Evolutionary conservation across 768 basidiomycete genomes (phyloP).

Genomic region (Trametes maxima): DNA sequence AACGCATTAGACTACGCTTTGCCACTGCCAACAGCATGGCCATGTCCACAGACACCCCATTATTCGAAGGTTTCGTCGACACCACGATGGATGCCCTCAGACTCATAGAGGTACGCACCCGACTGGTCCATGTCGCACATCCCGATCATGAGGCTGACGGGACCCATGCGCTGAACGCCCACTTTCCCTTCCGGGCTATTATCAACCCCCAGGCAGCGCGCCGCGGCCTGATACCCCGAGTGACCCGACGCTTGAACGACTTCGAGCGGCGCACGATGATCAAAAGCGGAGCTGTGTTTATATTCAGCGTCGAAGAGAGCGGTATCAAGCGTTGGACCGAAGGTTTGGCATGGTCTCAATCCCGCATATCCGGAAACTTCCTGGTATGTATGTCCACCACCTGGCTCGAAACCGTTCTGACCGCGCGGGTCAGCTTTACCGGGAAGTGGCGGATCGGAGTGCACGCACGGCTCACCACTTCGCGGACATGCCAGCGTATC

Average conservation of each 20-base stretch:
- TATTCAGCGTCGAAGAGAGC: slow-evolving; percentile 87
- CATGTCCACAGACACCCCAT: slow-evolving; percentile 41
- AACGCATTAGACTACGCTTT: not conserved
- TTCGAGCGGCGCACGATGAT: slow-evolving; percentile 64
- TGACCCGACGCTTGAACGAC: slow-evolving; percentile 84
- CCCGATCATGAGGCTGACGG: not conserved
- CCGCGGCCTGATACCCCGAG: slow-evolving; percentile 76
- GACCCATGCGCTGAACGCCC: not conserved
- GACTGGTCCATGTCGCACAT: not conserved
- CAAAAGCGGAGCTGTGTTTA: slow-evolving; percentile 69
- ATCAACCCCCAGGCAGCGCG: slow-evolving; percentile 62
- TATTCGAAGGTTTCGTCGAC: slow-evolving; percentile 80
- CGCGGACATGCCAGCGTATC: slow-evolving; percentile 21
- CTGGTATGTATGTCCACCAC: slow-evolving; percentile 49
- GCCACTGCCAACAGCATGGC: slow-evolving; percentile 11
- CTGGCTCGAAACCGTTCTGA: slow-evolving; percentile 5
- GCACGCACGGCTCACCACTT: slow-evolving; percentile 45
- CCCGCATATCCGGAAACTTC: slow-evolving; percentile 83
- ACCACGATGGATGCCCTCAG: slow-evolving; percentile 81
- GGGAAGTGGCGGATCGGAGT: slow-evolving; percentile 73
- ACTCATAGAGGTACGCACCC: slow-evolving; percentile 48
- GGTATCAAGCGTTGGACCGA: slow-evolving; percentile 90
- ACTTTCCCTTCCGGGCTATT: not conserved
- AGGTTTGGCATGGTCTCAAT: slow-evolving; percentile 78
- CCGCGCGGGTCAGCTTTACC: slow-evolving; percentile 61